Evolutionary conservation across 169 alveolate species (phyloP).

Genomic region (Eimeria praecox): DNA sequence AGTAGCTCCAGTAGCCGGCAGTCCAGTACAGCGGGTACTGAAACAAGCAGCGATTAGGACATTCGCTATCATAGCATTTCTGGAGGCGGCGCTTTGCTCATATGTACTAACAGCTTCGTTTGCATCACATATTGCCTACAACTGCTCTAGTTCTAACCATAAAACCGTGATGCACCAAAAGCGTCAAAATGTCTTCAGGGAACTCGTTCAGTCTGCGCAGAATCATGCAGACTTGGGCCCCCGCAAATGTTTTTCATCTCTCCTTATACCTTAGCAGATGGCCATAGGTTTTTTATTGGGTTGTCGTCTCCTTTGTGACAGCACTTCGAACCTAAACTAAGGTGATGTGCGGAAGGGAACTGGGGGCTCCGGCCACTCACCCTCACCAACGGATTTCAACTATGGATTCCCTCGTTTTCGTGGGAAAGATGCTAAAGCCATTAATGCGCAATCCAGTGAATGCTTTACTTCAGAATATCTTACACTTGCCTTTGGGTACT

Average conservation of each 20-base stretch:
- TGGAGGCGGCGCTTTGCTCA: not conserved
- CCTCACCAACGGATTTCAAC: not conserved
- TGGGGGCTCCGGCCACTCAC: not conserved
- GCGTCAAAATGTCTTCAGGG: not conserved
- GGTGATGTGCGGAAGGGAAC: not conserved
- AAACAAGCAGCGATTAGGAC: constrained; percentile 21
- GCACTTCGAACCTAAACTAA: not conserved
- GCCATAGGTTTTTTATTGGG: not conserved
- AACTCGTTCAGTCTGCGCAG: not conserved
- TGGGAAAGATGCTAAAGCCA: not conserved
- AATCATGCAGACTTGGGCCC: not conserved
- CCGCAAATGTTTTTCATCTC: not conserved
- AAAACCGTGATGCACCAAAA: not conserved
- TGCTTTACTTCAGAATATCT: not conserved
- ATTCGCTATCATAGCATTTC: not conserved
- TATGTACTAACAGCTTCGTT: not conserved
- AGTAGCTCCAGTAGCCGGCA: constrained; percentile 9
- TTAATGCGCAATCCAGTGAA: not conserved
- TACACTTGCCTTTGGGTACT: not conserved
- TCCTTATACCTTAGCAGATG: not conserved
- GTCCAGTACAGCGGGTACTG: constrained; percentile 6
- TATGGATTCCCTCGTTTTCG: not conserved
- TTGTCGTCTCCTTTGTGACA: not conserved
- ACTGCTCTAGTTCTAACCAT: not conserved
- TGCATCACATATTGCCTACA: not conserved